These are phyloP conservation scores for Pulveroboletus ravenelii DNA, from an alignment of 768 basidiomycete species.

Conservation along the genomic window DNA sequence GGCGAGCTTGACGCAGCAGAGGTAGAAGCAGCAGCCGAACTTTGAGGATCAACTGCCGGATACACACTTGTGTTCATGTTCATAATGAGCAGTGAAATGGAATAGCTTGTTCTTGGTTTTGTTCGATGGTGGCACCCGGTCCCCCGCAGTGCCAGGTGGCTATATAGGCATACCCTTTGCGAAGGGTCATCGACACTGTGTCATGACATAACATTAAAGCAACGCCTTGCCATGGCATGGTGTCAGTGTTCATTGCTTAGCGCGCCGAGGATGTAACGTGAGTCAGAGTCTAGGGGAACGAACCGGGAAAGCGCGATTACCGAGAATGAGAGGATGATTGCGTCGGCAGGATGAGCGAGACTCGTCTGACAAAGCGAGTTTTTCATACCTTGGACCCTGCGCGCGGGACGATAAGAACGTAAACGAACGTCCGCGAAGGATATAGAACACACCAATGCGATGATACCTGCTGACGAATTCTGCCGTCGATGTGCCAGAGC, in stretches of 20 bases:
- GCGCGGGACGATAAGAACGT: not conserved
- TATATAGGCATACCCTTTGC: conserved; percentile 10
- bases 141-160: not conserved
- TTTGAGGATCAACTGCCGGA: conserved; percentile 5
- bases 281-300: too few species aligned
- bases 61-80: not conserved
- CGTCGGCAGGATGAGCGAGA: not conserved
- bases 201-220: conserved; percentile 1
- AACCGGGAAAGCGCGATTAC: not conserved
- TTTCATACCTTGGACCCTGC: not conserved
- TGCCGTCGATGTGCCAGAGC: not conserved
- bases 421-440: not conserved
- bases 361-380: conserved; percentile 2
- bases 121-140: not conserved
- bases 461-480: not conserved
- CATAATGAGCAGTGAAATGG: too few species aligned
- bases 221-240: not conserved
- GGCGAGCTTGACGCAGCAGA: conserved; percentile 6
- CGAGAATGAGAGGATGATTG: not conserved
- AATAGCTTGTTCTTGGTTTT: not conserved
- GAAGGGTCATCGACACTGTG: not conserved
- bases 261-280: too few species aligned
- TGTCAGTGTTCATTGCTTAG: not conserved
- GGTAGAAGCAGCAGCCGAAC: not conserved
- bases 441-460: not conserved